Percentiles rank a stretch among this genome's conserved stretches.
These are phyloP conservation scores for Crithidia expoeki DNA, from an alignment of 208 protist genomes.

Conservation along the genomic window DNA sequence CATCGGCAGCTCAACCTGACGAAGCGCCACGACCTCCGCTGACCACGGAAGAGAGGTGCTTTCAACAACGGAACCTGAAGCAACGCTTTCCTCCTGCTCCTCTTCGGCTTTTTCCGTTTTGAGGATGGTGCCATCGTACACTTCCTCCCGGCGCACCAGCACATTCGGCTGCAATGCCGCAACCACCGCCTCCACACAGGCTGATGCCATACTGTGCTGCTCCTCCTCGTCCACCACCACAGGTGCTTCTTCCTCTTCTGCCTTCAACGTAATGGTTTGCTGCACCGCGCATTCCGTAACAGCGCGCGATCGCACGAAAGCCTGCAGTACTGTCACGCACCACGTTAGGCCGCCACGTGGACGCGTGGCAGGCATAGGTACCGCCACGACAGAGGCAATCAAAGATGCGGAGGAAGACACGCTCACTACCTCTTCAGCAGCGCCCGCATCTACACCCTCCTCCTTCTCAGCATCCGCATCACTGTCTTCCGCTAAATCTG, in stretches of 20 bases:
- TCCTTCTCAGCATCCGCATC: too few relatives aligned
- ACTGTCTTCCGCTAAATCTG: too few relatives aligned
- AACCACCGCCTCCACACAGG: background rate
- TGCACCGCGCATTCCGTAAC: background rate
- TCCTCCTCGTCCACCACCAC: background rate
- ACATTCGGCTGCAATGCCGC: background rate
- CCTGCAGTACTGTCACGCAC: background rate
- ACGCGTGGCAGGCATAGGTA: background rate
- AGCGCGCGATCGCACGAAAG: background rate
- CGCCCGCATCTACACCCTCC: too few relatives aligned
- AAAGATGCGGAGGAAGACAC: background rate
- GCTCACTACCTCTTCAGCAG: background rate
- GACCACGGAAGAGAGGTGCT: too few relatives aligned
- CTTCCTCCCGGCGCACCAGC: background rate
- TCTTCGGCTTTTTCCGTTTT: background rate
- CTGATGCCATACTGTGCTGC: background rate
- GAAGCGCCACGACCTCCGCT: too few relatives aligned
- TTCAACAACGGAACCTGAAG: too few relatives aligned
- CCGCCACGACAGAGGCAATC: background rate
- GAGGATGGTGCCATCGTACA: background rate
- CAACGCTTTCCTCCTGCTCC: background rate
- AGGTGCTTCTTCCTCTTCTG: background rate
- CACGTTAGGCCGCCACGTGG: slow-evolving; percentile 2
- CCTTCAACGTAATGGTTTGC: background rate
- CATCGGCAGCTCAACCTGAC: too few relatives aligned